phyloP scores from a whole-genome alignment of 257 asterid genomes.

The Scutellaria barbata region DNA sequence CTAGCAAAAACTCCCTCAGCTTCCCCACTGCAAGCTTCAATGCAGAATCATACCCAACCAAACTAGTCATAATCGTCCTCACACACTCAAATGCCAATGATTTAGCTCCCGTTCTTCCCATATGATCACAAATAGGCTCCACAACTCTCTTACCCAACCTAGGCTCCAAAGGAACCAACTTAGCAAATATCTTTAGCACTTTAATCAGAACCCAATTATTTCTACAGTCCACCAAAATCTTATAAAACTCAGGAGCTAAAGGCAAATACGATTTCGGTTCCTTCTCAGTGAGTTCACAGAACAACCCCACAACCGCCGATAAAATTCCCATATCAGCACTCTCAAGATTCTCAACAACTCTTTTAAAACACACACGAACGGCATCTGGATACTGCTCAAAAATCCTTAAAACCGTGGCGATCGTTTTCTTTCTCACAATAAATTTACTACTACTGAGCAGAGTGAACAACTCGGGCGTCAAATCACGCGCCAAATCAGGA shows the following conservation, averaged over 20 bases:
- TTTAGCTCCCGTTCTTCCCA: constrained; percentile 79
- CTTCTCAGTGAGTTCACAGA: constrained; percentile 77
- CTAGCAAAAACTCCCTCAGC: constrained; percentile 72
- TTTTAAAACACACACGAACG: constrained; percentile 88
- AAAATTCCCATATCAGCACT: constrained; percentile 65
- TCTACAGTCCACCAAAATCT: constrained; percentile 73
- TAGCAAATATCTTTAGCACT: constrained; percentile 80
- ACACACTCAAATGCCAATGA: constrained; percentile 87
- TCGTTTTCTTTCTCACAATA: constrained; percentile 70
- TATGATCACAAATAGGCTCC: constrained; percentile 86
- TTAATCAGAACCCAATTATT: constrained; percentile 95
- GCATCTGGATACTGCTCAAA: constrained; percentile 82
- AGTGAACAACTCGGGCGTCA: constrained; percentile 76
- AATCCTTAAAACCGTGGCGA: constrained; percentile 63
- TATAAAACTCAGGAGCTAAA: constrained; percentile 90
- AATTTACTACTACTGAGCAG: constrained; percentile 58
- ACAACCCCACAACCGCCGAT: constrained; percentile 82
- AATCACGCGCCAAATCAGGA: constrained; percentile 80
- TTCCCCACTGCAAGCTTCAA: constrained; percentile 81
- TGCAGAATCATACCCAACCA: constrained; percentile 75
- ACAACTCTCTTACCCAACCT: constrained; percentile 80
- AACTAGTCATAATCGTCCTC: constrained; percentile 69
- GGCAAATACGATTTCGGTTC: constrained; percentile 89
- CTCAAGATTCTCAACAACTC: constrained; percentile 85
- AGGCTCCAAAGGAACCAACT: constrained; percentile 82